These are phyloP conservation scores for Aurantiochytrium sp. DNA, from an alignment of 108 stramenopile species.

Conservation along the genomic window DNA sequence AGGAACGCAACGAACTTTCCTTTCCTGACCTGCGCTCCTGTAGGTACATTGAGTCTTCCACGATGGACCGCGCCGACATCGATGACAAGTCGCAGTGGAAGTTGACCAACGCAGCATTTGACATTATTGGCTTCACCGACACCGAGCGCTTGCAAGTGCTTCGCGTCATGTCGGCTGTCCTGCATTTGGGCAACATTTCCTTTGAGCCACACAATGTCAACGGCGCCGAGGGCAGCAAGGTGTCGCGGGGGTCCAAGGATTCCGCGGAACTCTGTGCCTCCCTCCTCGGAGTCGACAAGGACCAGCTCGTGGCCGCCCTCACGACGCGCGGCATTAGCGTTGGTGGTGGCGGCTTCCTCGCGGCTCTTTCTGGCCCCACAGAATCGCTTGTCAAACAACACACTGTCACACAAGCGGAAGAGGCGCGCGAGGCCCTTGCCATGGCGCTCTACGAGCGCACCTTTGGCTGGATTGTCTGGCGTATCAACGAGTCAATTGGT, in stretches of 20 bases:
- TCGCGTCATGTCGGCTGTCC: slow-evolving; percentile 26
- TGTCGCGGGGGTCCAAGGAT: not conserved
- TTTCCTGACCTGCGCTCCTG: slow-evolving; percentile 16
- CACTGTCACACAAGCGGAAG: slow-evolving; percentile 35
- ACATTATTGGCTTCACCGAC: slow-evolving; percentile 30
- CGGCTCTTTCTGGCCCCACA: not conserved
- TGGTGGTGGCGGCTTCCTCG: not conserved
- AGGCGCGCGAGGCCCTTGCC: slow-evolving; percentile 45
- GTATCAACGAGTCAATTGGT: slow-evolving; percentile 36
- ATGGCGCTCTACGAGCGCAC: slow-evolving; percentile 45
- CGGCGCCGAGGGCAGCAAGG: not conserved
- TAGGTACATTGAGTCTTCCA: slow-evolving; percentile 23
- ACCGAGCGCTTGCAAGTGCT: slow-evolving; percentile 30
- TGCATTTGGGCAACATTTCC: slow-evolving; percentile 29
- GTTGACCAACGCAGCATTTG: slow-evolving; percentile 55
- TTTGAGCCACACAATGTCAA: slow-evolving; percentile 7
- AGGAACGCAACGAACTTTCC: not conserved
- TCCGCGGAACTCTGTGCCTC: not conserved
- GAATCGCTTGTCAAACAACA: not conserved
- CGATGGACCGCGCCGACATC: slow-evolving; percentile 23
- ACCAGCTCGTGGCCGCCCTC: not conserved
- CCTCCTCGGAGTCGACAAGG: slow-evolving; percentile 24
- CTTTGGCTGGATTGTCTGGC: slow-evolving; percentile 44
- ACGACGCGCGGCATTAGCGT: not conserved
- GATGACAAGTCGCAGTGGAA: slow-evolving; percentile 76